phyloP scores from a whole-genome alignment of 1,139 yeast species.

The Kodamaea sp. region DNA sequence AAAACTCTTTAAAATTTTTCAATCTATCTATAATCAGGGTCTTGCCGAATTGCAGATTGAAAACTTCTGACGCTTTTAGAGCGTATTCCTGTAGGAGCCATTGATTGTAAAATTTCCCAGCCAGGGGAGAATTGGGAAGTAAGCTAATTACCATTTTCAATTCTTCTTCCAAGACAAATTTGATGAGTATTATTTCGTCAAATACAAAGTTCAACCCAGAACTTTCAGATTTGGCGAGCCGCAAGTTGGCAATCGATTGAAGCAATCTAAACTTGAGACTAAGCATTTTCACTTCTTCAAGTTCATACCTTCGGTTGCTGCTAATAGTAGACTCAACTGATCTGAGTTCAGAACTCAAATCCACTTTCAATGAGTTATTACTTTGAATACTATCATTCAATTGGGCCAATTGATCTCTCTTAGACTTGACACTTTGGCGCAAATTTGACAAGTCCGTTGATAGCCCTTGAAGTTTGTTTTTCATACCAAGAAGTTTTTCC shows the following conservation, averaged over 20 bases:
- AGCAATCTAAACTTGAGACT: slow-evolving; percentile 25
- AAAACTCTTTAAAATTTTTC: slow-evolving; percentile 18
- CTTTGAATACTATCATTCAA: slow-evolving; percentile 16
- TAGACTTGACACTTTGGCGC: slow-evolving; percentile 13
- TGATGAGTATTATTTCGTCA: slow-evolving; percentile 17
- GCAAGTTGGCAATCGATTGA: slow-evolving; percentile 24
- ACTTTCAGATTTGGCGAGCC: slow-evolving; percentile 15
- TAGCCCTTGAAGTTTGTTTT: slow-evolving; percentile 18
- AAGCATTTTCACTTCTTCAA: slow-evolving; percentile 26
- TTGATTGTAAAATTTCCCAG: slow-evolving; percentile 4
- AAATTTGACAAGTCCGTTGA: slow-evolving; percentile 15
- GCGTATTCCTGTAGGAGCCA: slow-evolving; percentile 7
- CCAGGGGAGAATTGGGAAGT: background rate
- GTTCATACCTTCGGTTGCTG: slow-evolving; percentile 25
- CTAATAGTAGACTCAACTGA: slow-evolving; percentile 19
- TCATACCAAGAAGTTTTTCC: slow-evolving; percentile 9
- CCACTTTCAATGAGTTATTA: slow-evolving; percentile 4
- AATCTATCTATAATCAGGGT: slow-evolving; percentile 14
- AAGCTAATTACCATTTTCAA: background rate
- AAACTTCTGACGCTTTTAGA: background rate
- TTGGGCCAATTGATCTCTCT: slow-evolving; percentile 12
- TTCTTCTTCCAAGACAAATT: slow-evolving; percentile 14
- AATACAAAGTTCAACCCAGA: slow-evolving; percentile 17
- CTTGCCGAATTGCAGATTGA: background rate
- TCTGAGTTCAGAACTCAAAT: slow-evolving; percentile 17